phyloP scores from a whole-genome alignment of 169 alveolate species.

The Plasmodium ovale region DNA sequence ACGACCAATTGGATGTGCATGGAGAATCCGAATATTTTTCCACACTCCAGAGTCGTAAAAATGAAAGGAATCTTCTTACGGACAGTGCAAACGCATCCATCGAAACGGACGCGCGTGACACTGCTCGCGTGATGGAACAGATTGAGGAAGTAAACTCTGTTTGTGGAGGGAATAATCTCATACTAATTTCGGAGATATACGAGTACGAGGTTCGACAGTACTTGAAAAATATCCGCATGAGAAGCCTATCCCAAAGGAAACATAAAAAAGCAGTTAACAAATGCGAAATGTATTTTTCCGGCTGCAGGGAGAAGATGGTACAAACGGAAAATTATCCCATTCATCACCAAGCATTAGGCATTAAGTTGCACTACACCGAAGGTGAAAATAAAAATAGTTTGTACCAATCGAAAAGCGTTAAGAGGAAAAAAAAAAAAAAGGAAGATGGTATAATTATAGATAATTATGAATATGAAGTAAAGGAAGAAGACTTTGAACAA shows the following conservation, averaged over 20 bases:
- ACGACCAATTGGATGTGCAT: neutral
- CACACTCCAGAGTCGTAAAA: neutral
- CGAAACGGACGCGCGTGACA: no score
- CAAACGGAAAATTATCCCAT: neutral
- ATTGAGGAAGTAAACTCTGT: no score
- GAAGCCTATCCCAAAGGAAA: neutral
- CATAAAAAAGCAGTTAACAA: neutral
- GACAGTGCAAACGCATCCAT: no score
- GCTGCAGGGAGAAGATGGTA: neutral
- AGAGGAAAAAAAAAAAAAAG: constrained; percentile 16
- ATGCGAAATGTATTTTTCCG: constrained; percentile 16
- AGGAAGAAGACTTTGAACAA: neutral
- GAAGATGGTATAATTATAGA: neutral
- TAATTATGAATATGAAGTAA: neutral
- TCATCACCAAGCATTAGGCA: no score
- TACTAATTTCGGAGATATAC: constrained; percentile 20
- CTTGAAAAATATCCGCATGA: neutral
- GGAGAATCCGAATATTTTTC: neutral
- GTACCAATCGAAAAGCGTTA: neutral
- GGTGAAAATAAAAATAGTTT: neutral
- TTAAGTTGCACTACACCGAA: neutral
- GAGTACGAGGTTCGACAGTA: constrained; percentile 4
- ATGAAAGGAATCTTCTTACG: no score
- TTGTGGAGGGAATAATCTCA: neutral
- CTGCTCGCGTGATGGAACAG: no score